These are phyloP conservation scores for Colletotrichum eleusines DNA, from an alignment of 2,329 filamentous ascomycete genomes.

Conservation along the genomic window DNA sequence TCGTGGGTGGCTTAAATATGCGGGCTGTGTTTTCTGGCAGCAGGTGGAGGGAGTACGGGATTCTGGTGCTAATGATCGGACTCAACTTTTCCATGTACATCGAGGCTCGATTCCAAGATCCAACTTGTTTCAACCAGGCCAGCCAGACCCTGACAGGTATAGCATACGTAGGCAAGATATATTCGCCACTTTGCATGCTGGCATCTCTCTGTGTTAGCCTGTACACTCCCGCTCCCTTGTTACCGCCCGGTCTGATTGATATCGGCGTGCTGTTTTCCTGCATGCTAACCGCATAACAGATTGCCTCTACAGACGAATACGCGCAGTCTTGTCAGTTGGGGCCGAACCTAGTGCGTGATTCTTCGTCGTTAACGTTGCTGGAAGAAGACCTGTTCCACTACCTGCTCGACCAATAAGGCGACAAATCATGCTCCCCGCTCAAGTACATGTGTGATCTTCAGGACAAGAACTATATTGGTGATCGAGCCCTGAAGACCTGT, in stretches of 20 bases:
- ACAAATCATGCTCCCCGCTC: neutral
- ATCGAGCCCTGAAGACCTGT: no score
- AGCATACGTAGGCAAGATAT: neutral
- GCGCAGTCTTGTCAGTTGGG: neutral
- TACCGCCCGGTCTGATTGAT: neutral
- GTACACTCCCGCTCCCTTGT: no score
- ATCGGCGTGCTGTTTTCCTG: neutral
- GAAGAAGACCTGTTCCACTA: neutral
- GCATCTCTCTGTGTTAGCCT: neutral
- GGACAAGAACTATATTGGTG: neutral
- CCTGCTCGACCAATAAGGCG: no score
- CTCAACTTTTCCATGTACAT: conserved; percentile 11
- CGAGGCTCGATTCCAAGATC: conserved; percentile 3
- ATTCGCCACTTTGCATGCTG: neutral
- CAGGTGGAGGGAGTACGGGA: neutral
- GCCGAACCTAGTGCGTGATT: neutral
- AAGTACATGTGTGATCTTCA: neutral
- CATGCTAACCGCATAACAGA: no score
- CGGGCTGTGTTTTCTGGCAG: conserved; percentile 4
- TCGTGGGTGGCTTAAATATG: conserved; percentile 1
- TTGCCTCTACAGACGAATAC: no score
- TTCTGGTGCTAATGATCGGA: neutral
- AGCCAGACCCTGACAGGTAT: neutral
- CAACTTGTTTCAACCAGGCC: neutral
- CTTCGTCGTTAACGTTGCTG: neutral